Conservation (phyloP, 345 rosid species). For the Boechera stricta region DNA sequence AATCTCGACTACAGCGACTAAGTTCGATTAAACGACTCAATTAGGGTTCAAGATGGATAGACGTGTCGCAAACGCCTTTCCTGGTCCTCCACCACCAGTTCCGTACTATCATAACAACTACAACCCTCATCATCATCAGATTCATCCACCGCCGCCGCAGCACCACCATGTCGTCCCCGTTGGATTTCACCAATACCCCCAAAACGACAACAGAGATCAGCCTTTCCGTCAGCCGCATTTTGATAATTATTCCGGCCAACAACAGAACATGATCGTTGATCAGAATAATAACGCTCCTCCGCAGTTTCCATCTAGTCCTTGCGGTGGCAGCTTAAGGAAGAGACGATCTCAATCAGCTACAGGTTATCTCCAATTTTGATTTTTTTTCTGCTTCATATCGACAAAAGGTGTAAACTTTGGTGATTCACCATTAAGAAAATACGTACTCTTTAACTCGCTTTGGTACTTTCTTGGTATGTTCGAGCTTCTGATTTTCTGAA, state of each 20-base stretch:
- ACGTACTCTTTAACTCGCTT: background rate
- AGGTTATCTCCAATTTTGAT: slow-evolving; percentile 38
- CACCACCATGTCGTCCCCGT: slow-evolving; percentile 39
- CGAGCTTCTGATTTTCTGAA: slow-evolving; percentile 2
- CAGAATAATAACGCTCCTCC: slow-evolving; percentile 38
- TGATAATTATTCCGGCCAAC: slow-evolving; percentile 42
- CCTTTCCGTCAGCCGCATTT: slow-evolving; percentile 45
- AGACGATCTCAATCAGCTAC: slow-evolving; percentile 52
- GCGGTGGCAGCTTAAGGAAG: slow-evolving; percentile 51
- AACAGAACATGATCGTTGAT: slow-evolving; percentile 47
- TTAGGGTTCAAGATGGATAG: slow-evolving; percentile 32
- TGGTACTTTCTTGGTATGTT: background rate
- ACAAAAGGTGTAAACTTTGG: slow-evolving; percentile 15
- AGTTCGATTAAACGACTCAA: background rate
- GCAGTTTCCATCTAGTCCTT: slow-evolving; percentile 40
- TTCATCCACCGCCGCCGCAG: slow-evolving; percentile 42
- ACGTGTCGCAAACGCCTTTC: slow-evolving; percentile 30
- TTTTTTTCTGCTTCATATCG: background rate
- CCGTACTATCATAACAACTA: slow-evolving; percentile 43
- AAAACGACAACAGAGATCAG: slow-evolving; percentile 44
- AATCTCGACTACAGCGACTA: background rate
- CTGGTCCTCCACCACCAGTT: slow-evolving; percentile 40
- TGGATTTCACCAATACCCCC: slow-evolving; percentile 39
- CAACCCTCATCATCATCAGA: slow-evolving; percentile 39
- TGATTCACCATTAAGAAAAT: background rate